phyloP scores from a whole-genome alignment of 2,329 filamentous ascomycete genomes.

The Chaetomiaceae sp. region DNA sequence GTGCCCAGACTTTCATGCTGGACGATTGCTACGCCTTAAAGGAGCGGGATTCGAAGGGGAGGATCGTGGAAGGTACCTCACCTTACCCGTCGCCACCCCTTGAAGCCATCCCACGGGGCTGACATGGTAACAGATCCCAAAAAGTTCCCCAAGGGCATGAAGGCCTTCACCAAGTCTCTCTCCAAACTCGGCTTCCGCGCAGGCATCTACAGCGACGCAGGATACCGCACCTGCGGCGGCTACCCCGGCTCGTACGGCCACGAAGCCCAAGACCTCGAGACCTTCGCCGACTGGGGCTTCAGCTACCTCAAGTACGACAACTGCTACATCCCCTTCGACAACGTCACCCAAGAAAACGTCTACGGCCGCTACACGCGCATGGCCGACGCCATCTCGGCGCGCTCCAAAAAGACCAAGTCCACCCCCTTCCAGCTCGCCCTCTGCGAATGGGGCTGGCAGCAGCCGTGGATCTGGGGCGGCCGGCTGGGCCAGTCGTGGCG shows the following conservation, averaged over 20 bases:
- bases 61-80: constrained; percentile 7
- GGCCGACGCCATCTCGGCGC: constrained; percentile 6
- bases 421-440: constrained; percentile 8
- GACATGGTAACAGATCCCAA: neutral
- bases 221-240: constrained; percentile 12
- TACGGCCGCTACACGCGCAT: constrained; percentile 12
- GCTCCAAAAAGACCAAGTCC: neutral
- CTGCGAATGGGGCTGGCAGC: constrained; percentile 18
- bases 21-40: constrained; percentile 16
- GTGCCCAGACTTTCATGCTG: constrained; percentile 10
- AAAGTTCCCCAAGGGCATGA: constrained; percentile 17
- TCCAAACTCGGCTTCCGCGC: constrained; percentile 9
- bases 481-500: constrained; percentile 16
- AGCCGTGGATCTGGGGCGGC: constrained; percentile 11
- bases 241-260: constrained; percentile 13
- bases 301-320: constrained; percentile 19
- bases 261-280: constrained; percentile 12
- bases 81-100: too few species aligned
- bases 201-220: constrained; percentile 15
- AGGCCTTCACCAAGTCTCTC: constrained; percentile 11
- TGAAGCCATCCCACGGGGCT: too few species aligned
- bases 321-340: constrained; percentile 18
- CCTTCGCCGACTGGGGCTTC: constrained; percentile 13
- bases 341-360: constrained; percentile 15
- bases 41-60: constrained; percentile 1